phyloP scores from a whole-genome alignment of 176 grass and related monocot species.

The Phragmites australis region DNA sequence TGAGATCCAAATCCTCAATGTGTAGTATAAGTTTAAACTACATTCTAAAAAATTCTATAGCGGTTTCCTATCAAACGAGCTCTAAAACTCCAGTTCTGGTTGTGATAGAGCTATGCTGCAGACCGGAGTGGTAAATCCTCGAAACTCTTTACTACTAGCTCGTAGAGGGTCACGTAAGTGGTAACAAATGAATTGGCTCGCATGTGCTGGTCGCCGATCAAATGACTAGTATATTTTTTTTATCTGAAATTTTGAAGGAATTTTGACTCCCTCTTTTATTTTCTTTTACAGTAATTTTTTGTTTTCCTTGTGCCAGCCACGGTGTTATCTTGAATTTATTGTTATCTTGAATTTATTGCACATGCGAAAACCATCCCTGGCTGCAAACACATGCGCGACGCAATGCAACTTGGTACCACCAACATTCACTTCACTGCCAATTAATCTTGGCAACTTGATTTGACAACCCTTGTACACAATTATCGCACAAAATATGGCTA shows the following conservation, averaged over 20 bases:
- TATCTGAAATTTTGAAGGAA: too few species aligned
- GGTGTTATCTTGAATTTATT: not conserved
- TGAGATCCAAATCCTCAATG: not conserved
- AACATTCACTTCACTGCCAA: not conserved
- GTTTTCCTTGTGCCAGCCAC: not conserved
- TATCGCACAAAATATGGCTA: not conserved
- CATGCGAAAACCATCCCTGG: constrained; percentile 6
- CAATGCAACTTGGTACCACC: constrained; percentile 3
- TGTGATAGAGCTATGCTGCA: too few species aligned
- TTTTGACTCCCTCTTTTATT: not conserved
- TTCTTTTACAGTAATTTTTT: not conserved
- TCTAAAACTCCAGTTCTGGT: too few species aligned
- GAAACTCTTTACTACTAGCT: too few species aligned
- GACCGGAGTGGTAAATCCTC: too few species aligned
- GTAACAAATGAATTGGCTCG: too few species aligned
- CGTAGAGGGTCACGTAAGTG: too few species aligned
- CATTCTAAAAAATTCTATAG: not conserved
- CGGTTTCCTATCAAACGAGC: too few species aligned
- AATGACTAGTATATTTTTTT: too few species aligned
- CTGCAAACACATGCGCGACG: constrained; percentile 9
- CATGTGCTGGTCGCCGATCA: too few species aligned
- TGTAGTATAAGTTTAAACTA: not conserved
- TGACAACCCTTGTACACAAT: not conserved
- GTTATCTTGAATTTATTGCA: constrained; percentile 27
- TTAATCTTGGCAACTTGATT: not conserved